Base-by-base conservation (phyloP, 495 filamentous ascomycete species). In the Monascus purpureus region DNA sequence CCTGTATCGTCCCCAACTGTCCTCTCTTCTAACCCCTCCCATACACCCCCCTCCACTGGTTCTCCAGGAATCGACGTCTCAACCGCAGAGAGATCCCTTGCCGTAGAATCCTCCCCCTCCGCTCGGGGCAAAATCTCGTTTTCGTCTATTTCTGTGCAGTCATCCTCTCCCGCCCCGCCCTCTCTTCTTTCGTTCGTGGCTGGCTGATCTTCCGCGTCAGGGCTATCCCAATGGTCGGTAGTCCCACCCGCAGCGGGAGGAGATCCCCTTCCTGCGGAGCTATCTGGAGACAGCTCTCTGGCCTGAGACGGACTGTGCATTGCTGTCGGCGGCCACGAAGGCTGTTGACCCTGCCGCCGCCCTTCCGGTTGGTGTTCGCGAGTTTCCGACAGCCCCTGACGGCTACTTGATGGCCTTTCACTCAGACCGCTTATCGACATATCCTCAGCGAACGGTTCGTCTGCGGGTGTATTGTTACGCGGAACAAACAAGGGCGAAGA, bases 401-500 rank as follows among this genome's bases (percentile, higher is more conserved):
- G 26, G 13, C 26, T 13, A 28, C 12, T 28, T 6, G 12, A 28
- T 28, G 26, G 13, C 12, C 26, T 13, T 28, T 28, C 26, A 28
- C 12, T 28, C 5, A 28, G 12, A 13, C 26, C 26, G 26, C 26
- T 28, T 28, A 6, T 13, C 26, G 26, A 28, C 26, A 28, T 28
- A 13, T 28, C 26, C 6, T 28, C 5, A 13, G 26, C 26, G 6
- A 13, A 28, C 12, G 5, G 6, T 13, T 13, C 5, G 5, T 28
- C 6, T 28, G 12, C 6, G 5, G 6, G 5, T 13, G 26, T 6
- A 6, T 6, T 6, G 12, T 28, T 13, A 28, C 26, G 5, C 13
- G 26, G 26, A 13, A 30, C 28, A 17, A 30, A 30, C 28, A 30
- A 18, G 9, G 28, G 28, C 14, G 28, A 30, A 14, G 5, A 17